Evolutionary conservation across 2,329 filamentous ascomycete species (phyloP).

Genomic region (Cladosporium sphaerospermum): DNA sequence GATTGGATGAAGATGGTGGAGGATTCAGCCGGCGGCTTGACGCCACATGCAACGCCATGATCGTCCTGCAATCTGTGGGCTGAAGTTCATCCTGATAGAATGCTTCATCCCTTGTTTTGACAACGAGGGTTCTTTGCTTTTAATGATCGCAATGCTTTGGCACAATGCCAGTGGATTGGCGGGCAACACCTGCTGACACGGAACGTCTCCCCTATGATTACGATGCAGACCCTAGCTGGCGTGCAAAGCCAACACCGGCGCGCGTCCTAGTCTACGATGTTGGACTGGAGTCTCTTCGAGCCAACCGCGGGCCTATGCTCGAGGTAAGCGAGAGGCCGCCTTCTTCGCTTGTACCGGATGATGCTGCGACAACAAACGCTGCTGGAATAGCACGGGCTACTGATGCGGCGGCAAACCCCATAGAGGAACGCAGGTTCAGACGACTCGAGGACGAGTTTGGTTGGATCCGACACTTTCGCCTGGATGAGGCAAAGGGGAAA

Average conservation of each 20-base stretch:
- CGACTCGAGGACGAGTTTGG: conserved; percentile 35
- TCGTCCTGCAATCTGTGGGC: conserved; percentile 3
- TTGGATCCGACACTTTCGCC: conserved; percentile 37
- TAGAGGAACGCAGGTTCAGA: conserved; percentile 32
- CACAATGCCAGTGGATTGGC: background rate
- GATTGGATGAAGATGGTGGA: too few relatives aligned
- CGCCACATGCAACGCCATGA: background rate
- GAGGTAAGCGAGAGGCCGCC: conserved; percentile 34
- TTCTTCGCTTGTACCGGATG: conserved; percentile 30
- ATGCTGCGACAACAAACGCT: conserved; percentile 18
- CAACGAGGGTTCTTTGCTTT: too few relatives aligned
- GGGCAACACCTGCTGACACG: background rate
- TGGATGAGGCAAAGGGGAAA: conserved; percentile 12
- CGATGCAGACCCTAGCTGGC: conserved; percentile 33
- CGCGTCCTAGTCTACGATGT: conserved; percentile 37
- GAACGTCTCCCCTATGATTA: conserved; percentile 21
- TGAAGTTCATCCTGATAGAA: background rate
- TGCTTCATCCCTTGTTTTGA: too few relatives aligned
- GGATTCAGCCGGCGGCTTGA: background rate
- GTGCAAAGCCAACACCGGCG: conserved; percentile 33
- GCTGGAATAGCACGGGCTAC: conserved; percentile 17
- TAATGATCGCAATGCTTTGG: background rate
- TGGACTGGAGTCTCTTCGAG: background rate
- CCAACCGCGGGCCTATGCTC: conserved; percentile 31
- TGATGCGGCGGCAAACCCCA: conserved; percentile 27